Percentiles rank a stretch among this genome's conserved stretches.
These are phyloP conservation scores for Hermanozyma aechmeae DNA, from an alignment of 805 yeast genomes.

Conservation along the genomic window DNA sequence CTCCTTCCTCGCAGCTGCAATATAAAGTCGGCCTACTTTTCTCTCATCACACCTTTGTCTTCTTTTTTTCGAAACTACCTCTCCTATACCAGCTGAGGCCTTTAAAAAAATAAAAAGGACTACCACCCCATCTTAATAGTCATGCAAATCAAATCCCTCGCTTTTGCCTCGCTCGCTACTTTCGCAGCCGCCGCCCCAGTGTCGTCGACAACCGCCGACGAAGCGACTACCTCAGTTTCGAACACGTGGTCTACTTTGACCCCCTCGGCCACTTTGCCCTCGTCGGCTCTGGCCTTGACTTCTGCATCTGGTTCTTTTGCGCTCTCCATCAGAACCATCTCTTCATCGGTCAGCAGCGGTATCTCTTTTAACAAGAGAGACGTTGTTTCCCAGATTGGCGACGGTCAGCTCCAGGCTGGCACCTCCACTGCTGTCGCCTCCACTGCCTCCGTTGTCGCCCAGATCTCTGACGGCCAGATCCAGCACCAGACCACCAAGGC, in stretches of 20 bases:
- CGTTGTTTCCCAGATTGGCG: conserved; percentile 1
- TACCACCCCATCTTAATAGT: too few relatives aligned
- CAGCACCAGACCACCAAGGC: conserved; percentile 9
- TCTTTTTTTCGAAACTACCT: too few relatives aligned
- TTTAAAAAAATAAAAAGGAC: too few relatives aligned
- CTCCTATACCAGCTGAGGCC: too few relatives aligned
- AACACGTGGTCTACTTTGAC: conserved; percentile 19
- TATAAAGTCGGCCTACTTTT: too few relatives aligned
- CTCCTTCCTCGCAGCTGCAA: too few relatives aligned
- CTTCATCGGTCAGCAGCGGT: conserved; percentile 2
- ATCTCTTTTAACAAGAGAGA: conserved; percentile 3
- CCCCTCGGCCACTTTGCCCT: conserved; percentile 16
- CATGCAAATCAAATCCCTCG: conserved; percentile 6
- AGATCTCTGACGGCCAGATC: conserved; percentile 33
- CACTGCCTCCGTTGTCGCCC: conserved; percentile 16
- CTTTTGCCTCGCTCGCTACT: conserved; percentile 6
- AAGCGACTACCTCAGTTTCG: conserved; percentile 1
- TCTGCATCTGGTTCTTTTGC: conserved; percentile 22
- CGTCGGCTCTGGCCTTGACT: conserved; percentile 15
- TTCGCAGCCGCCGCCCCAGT: conserved; percentile 15
- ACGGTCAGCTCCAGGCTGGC: conserved; percentile 4
- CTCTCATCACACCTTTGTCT: too few relatives aligned
- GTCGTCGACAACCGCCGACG: conserved; percentile 14
- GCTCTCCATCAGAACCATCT: conserved; percentile 18
- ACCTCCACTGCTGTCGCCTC: conserved; percentile 3